A percentile compares a stretch with the other conserved stretches of the same genome.
phyloP scores from a whole-genome alignment of 495 filamentous ascomycete species.

The Xylaria telfairii region DNA sequence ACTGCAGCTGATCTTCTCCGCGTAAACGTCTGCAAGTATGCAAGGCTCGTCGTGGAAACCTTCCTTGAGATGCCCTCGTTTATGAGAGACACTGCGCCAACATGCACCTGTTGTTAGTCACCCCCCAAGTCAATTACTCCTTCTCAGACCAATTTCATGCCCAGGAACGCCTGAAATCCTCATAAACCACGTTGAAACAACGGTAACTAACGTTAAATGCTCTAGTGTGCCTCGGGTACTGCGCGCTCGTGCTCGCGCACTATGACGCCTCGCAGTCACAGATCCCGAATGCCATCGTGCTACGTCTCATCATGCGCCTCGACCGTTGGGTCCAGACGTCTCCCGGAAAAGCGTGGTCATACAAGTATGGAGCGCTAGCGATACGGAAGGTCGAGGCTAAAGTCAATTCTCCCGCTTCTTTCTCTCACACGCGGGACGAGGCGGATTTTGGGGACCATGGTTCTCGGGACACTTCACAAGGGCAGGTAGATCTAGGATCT shows the following conservation, averaged over 20 bases:
- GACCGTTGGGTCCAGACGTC: slow-evolving; percentile 37
- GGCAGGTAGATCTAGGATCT: background rate
- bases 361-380: slow-evolving; percentile 36
- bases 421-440: background rate
- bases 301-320: slow-evolving; percentile 33
- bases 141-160: background rate
- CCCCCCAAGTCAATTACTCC: background rate
- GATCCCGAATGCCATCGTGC: slow-evolving; percentile 31
- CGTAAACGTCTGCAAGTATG: slow-evolving; percentile 35
- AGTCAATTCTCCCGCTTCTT: slow-evolving; percentile 13
- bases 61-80: slow-evolving; percentile 40
- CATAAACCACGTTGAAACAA: background rate
- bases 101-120: slow-evolving; percentile 28
- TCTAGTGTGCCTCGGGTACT: slow-evolving; percentile 37
- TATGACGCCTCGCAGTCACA: slow-evolving; percentile 38
- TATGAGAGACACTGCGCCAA: slow-evolving; percentile 34
- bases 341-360: slow-evolving; percentile 37
- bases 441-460: background rate
- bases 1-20: slow-evolving; percentile 22
- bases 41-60: slow-evolving; percentile 34
- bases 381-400: slow-evolving; percentile 36
- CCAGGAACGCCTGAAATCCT: background rate
- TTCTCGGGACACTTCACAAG: background rate
- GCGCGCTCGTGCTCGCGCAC: slow-evolving; percentile 37
- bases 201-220: background rate